Evolutionary conservation across 148 eudicot genomes (phyloP), one percentile per base, ranked within the genome.

Genomic region (Rhododendron griersonianum): DNA sequence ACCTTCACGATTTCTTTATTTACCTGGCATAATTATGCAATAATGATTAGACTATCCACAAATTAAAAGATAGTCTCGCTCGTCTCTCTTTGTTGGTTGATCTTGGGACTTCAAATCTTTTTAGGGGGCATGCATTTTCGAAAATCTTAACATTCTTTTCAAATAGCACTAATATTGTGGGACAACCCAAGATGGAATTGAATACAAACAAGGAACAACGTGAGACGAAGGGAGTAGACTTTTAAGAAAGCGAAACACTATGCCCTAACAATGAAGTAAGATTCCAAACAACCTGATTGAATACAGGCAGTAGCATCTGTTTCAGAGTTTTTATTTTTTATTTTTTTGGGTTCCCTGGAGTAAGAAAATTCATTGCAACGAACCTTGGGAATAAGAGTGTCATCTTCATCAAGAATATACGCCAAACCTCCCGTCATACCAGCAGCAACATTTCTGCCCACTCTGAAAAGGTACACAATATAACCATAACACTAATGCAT

Each of bases 401-500:
- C 95, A 89, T 97, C 99, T 88, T 93, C 99, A 88, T 97, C 99
- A 80, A 97, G 98, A 19, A 97, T 85, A 84, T 95, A 97, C 19
- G 95, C 98, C 91, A 97, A 89, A 87, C 99, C 99, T 89, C 99
- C 99, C 57, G 98, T 97, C 99, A 97, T 97, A 81, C 99, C 99
- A 82, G 98, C 99, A 78, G 99, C 99, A 86, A 97, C 98, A 88
- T 95, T 97, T 91, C 98, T 93, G 35, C 99, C 99, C 85, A 93
- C 98, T 91, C 99, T 95, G 91, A 2, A 82, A 84, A 76, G 80
- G 65, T 81, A 80, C 83, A 82, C 11, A 85, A 75, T 13, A 37
- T 30, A 83, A 83, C 63, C 33, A 85, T 71, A 86, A 83, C 5
- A 41, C 7, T 10, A 41, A 7, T 39, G 35, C 77, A 83, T 14